Evolutionary conservation across 2,329 filamentous ascomycete species (phyloP).

Genomic region (Cytospora piceicola): DNA sequence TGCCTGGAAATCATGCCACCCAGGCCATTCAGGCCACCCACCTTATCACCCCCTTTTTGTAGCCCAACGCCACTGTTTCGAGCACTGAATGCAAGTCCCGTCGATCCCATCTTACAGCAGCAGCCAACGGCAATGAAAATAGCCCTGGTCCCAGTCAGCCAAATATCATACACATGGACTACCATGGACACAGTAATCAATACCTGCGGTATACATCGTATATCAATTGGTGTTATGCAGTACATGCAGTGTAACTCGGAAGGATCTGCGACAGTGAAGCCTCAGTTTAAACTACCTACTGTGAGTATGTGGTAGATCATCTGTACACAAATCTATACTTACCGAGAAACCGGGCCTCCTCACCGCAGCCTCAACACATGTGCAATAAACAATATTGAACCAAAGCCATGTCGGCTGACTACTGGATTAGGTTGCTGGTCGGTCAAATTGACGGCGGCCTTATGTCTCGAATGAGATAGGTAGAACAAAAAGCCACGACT

Average conservation of each 20-base stretch:
- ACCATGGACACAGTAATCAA: too few species aligned
- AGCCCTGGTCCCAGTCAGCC: not conserved
- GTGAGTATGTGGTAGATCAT: too few species aligned
- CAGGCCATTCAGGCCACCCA: too few species aligned
- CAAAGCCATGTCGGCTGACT: not conserved
- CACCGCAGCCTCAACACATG: not conserved
- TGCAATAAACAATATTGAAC: too few species aligned
- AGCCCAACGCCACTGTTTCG: not conserved
- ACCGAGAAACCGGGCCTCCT: not conserved
- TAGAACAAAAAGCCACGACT: not conserved
- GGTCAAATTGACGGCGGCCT: too few species aligned
- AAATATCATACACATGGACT: not conserved
- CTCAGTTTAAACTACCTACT: too few species aligned
- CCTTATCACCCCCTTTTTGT: not conserved
- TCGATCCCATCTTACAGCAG: not conserved
- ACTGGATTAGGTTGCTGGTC: too few species aligned
- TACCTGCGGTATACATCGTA: not conserved
- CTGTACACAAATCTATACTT: not conserved
- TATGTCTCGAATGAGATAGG: not conserved
- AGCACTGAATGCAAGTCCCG: not conserved
- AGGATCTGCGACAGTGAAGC: not conserved
- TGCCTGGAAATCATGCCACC: not conserved
- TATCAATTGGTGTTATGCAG: too few species aligned
- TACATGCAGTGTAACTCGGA: not conserved
- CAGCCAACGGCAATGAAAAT: too few species aligned